These are phyloP conservation scores for Mikania micrantha DNA, from an alignment of 129 eudicot genomes.

Conservation along the genomic window DNA sequence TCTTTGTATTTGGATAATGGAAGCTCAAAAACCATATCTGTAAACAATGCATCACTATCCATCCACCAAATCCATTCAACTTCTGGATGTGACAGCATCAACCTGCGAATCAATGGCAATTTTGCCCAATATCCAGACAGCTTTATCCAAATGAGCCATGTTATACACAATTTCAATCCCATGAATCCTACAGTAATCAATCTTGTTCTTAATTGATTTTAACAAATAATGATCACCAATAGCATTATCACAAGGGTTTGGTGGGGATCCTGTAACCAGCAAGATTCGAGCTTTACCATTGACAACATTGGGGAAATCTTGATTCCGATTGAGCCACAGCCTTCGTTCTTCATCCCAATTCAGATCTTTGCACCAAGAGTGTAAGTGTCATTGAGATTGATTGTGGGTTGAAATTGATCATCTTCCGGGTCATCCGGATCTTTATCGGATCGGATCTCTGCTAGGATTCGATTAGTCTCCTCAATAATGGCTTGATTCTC, in stretches of 20 bases:
- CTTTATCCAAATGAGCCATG: conserved; percentile 84
- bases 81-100: conserved; percentile 92
- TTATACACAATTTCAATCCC: conserved; percentile 92
- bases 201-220: conserved; percentile 78
- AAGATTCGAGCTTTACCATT: conserved; percentile 61
- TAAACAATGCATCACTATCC: conserved; percentile 96
- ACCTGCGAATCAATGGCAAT: conserved; percentile 67
- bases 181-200: conserved; percentile 92
- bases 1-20: conserved; percentile 55
- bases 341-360: conserved; percentile 66
- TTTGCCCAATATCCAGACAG: conserved; percentile 88
- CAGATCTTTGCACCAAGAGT: conserved; percentile 59
- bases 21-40: conserved; percentile 86
- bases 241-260: conserved; percentile 84
- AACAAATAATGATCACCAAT: conserved; percentile 92
- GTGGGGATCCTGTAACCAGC: conserved; percentile 90
- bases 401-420: neutral
- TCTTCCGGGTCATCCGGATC: conserved; percentile 62
- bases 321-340: conserved; percentile 57
- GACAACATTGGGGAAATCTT: conserved; percentile 48
- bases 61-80: conserved; percentile 99
- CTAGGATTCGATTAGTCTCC: conserved; percentile 70
- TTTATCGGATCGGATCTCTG: conserved; percentile 70
- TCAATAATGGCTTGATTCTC: conserved; percentile 49
- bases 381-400: conserved; percentile 47